Base-by-base conservation (phyloP, 2,329 filamentous ascomycete genomes). In the Alternaria incomplexa region DNA sequence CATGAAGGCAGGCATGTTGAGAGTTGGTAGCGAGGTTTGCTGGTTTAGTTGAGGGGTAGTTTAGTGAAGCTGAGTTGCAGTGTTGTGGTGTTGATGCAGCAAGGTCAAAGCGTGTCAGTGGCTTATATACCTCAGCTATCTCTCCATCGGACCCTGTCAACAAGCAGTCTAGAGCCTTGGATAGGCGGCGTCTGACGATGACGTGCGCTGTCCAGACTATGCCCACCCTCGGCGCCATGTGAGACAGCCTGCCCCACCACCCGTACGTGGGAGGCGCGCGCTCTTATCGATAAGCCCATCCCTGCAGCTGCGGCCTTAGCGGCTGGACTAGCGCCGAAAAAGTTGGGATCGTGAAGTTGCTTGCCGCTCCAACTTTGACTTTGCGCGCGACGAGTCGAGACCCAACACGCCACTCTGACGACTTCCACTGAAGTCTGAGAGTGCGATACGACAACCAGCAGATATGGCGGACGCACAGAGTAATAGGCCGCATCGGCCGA, bases 401-500 rank as follows among this genome's bases (percentile, higher is more conserved):
- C 40, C 26, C 13, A 44, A 44, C 11, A 36, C 58, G 46, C 46
- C 58, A 45, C 36, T 46, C 15, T 46, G 30, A 52, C 48, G 48
- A 23, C 48, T 52, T 52, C 20, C 10, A 12, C 28, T 25, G 30
- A 12, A 22, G 48, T 25, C 30, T 17, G 48, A 12, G 10, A 52
- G 30, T 40, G 48, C 17, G 9, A 52, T 7, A 40, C 20, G 2
- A 36, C 7, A 2, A 7, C 3, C 6, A 40, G 58, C 52, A 40
- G 47, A 3, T 23, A 77, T 78, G 76, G 91, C 94, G 79, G 87
- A 93, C 40, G 50, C 51, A 65, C 94, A 97, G 83, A 81, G 86
- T 47, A 93, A 98, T 77, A 90, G 93, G 81, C 88, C 93, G 74
- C 95, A 98, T 85, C 87, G 94, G 75, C 90, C 92, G 76, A 84